Evolutionary conservation across 441 rosid species (phyloP), one percentile per base, ranked within the genome.

Genomic region (Aleurites moluccanus): DNA sequence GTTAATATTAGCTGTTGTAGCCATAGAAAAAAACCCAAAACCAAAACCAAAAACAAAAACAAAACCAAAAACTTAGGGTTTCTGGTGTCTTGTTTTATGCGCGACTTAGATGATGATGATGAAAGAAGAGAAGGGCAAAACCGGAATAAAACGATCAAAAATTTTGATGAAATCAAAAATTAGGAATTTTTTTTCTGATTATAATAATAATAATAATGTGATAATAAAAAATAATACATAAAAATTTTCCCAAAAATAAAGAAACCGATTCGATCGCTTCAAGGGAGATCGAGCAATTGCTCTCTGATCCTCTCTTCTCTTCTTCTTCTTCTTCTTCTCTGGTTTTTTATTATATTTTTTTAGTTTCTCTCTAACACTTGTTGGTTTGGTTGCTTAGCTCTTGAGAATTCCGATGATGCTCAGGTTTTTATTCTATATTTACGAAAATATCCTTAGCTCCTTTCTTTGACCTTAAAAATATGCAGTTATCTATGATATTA

Each of bases 1-100:
- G 76, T 66, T 77, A 67, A 77, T 67, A 52, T 64, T 77, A 63
- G 67, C 74, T 14, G 83, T 78, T 7, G 81, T 76, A 71, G 86
- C 82, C 83, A 84, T 83, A 9, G 64, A 72, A 20, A 35, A 6
- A 71, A 52, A 35, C 40, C 2, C 20, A 64, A 50, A 80, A 23
- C 40, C 40, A 10, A 60, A 72, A 23, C 2, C 20, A 64, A 50
- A 80, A 23, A 8, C 40, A 10, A 60, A 72, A 23, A 33, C 5
- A 70, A 50, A 38, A 6, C 40, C 16, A 57, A 50, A 77, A 23
- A 69, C 64, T 71, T 71, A 81, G 81, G 85, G 78, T 75, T 85
- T 70, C 42, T 53, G 75, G 62, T 73, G 70, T 75, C 4, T 33
- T 33, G 35, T 33, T 38, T 83, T 70, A 42, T 52, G 74, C 9